Conservation (phyloP, 495 filamentous ascomycete species). For the Mytilinidion resinicola region DNA sequence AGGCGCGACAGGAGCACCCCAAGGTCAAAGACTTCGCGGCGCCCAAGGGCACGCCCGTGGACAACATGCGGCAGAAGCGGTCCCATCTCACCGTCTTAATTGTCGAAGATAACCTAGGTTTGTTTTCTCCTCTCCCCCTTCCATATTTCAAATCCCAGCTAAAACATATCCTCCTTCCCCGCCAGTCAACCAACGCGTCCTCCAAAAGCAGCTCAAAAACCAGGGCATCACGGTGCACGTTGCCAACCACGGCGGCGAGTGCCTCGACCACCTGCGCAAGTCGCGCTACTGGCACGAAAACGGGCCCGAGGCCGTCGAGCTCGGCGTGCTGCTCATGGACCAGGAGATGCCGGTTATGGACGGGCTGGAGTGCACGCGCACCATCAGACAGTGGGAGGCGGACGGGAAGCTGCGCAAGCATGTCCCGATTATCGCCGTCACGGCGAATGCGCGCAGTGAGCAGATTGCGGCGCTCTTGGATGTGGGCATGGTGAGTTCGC, state of each 20-base stretch:
- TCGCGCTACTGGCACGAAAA: conserved; percentile 30
- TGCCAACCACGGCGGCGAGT: conserved; percentile 70
- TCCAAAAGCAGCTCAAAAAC: conserved; percentile 56
- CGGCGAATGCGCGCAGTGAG: conserved; percentile 64
- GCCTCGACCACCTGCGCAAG: conserved; percentile 51
- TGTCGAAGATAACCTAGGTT: conserved; percentile 61
- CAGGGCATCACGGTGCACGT: conserved; percentile 59
- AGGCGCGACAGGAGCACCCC: neutral
- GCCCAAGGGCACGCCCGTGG: neutral
- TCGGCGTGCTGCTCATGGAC: conserved; percentile 72
- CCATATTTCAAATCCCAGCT: neutral
- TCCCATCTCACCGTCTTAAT: conserved; percentile 50
- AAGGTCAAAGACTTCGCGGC: conserved; percentile 31
- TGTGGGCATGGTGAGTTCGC: conserved; percentile 58
- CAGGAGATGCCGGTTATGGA: conserved; percentile 85
- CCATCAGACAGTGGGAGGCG: conserved; percentile 58
- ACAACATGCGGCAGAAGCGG: neutral
- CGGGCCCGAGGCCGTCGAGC: conserved; percentile 36
- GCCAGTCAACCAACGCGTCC: conserved; percentile 64
- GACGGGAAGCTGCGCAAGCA: conserved; percentile 46
- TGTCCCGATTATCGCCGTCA: conserved; percentile 71
- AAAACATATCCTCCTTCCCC: no score
- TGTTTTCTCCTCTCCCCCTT: neutral
- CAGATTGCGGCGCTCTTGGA: conserved; percentile 59
- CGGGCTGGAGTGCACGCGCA: conserved; percentile 60